Conservation (phyloP, 768 basidiomycete genomes). For the Lentinula raphanica region DNA sequence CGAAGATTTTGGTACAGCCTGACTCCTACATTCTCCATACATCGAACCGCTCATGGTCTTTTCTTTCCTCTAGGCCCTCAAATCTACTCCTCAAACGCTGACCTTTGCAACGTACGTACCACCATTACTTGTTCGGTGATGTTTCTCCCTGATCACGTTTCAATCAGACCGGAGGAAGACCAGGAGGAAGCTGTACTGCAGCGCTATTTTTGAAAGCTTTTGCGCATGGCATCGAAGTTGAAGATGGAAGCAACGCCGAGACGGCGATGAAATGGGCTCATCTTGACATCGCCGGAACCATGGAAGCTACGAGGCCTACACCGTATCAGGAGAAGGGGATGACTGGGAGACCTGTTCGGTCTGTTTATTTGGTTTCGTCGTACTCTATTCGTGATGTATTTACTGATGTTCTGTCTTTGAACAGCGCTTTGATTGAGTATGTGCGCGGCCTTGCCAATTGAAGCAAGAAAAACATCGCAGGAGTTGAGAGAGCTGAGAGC, state of each 20-base stretch:
- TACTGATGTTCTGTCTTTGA: neutral
- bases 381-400: no score
- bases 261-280: constrained; percentile 77
- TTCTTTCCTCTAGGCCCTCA: constrained; percentile 42
- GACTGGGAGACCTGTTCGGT: constrained; percentile 35
- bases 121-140: neutral
- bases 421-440: constrained; percentile 4
- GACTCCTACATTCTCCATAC: no score
- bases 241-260: constrained; percentile 39
- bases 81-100: constrained; percentile 74
- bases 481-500: no score
- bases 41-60: no score
- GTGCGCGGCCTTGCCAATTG: neutral
- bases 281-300: constrained; percentile 75
- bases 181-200: constrained; percentile 73
- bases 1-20: constrained; percentile 61
- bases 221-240: constrained; percentile 66
- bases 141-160: constrained; percentile 3
- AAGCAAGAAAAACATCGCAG: no score
- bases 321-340: constrained; percentile 63
- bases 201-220: constrained; percentile 85
- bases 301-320: constrained; percentile 59
- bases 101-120: constrained; percentile 64
- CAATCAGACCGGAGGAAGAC: constrained; percentile 61
- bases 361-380: no score